A percentile compares a stretch with the other conserved stretches of the same genome.
These are phyloP conservation scores for Dunaliella primolecta DNA, from an alignment of 139 green algal species.

Conservation along the genomic window DNA sequence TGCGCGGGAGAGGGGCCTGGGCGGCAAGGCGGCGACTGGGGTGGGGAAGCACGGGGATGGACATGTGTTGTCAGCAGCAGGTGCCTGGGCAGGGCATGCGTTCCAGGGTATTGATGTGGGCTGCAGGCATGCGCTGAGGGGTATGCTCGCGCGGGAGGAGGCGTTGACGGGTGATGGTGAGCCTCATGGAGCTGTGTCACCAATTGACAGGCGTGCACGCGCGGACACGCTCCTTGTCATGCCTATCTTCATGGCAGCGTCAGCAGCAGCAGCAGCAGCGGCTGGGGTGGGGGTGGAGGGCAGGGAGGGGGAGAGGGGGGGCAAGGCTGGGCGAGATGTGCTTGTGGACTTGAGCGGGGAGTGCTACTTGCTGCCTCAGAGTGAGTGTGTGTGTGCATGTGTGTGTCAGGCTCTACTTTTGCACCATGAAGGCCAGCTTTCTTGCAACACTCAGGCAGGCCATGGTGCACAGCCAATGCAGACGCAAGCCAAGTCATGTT, in stretches of 20 bases:
- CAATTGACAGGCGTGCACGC: background rate
- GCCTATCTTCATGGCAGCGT: slow-evolving; percentile 27
- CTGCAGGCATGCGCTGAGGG: background rate
- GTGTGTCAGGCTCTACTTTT: too few relatives aligned
- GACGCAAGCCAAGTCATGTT: too few relatives aligned
- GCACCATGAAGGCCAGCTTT: too few relatives aligned
- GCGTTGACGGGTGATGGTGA: background rate
- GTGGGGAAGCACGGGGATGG: too few relatives aligned
- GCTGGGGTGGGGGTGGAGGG: background rate
- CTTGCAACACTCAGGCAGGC: too few relatives aligned
- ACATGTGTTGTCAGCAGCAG: background rate
- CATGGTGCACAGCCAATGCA: too few relatives aligned
- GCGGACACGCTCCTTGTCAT: slow-evolving; percentile 11
- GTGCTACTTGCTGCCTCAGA: slow-evolving; percentile 23
- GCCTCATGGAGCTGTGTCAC: background rate
- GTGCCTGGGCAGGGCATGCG: background rate
- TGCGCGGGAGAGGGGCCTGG: too few relatives aligned
- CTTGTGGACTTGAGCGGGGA: background rate
- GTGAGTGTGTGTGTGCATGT: background rate
- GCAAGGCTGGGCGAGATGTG: background rate
- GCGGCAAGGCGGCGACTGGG: too few relatives aligned
- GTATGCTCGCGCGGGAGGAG: background rate
- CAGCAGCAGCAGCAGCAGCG: background rate
- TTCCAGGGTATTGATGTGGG: background rate
- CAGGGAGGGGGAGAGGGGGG: background rate